Percentiles rank a stretch among this genome's conserved stretches.
Conservation (phyloP, 495 filamentous ascomycete genomes). For the Echria macrotheca region DNA sequence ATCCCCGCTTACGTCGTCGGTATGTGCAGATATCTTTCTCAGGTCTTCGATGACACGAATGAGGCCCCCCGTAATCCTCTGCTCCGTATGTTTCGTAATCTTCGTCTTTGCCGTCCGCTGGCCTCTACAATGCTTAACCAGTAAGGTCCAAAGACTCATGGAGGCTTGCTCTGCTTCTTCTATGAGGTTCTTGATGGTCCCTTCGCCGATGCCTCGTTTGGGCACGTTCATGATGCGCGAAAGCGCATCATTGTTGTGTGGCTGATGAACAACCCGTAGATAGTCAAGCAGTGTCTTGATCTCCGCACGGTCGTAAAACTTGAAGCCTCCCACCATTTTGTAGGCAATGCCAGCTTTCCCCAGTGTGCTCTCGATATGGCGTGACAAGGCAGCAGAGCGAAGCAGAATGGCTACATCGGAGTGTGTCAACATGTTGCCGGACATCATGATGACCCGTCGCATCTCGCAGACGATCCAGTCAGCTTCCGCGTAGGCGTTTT, state of each 20-base stretch:
- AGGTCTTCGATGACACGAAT: conserved; percentile 51
- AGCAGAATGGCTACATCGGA: conserved; percentile 85
- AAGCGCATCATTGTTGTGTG: conserved; percentile 82
- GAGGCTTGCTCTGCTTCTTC: conserved; percentile 67
- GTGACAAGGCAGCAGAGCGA: conserved; percentile 75
- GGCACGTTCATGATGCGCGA: conserved; percentile 83
- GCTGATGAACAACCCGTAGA: conserved; percentile 77
- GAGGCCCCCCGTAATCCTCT: conserved; percentile 39
- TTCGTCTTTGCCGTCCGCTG: conserved; percentile 59
- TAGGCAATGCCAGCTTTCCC: conserved; percentile 86
- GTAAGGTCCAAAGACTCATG: conserved; percentile 67
- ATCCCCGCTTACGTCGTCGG: conserved; percentile 13
- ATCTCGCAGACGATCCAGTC: conserved; percentile 89
- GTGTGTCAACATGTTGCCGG: conserved; percentile 62
- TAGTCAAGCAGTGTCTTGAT: conserved; percentile 90
- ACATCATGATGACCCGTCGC: conserved; percentile 62
- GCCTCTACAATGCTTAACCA: conserved; percentile 67
- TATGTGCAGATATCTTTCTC: conserved; percentile 56
- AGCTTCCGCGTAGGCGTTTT: conserved; percentile 68
- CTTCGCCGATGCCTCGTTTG: conserved; percentile 73
- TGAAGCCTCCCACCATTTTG: conserved; percentile 84
- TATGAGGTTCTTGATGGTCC: conserved; percentile 65
- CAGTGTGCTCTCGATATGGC: conserved; percentile 76
- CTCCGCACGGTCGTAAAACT: conserved; percentile 90
- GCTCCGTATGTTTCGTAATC: conserved; percentile 61